phyloP scores from a whole-genome alignment of 805 yeast genomes.

The Suhomyces kilbournensis region DNA sequence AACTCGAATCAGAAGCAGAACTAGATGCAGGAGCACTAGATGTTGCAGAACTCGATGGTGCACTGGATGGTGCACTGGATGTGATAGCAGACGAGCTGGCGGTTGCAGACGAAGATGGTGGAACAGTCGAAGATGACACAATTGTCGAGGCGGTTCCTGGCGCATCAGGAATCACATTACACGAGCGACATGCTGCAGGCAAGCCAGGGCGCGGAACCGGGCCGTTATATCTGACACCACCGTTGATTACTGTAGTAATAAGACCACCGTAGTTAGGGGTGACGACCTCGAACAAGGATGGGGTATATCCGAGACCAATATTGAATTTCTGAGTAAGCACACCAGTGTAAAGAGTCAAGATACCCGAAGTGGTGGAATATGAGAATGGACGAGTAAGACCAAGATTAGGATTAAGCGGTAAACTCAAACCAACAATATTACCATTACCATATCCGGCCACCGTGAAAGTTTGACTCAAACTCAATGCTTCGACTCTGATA shows the following conservation, averaged over 20 bases:
- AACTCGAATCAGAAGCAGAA: background rate
- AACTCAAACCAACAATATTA: conserved; percentile 23
- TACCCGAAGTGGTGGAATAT: conserved; percentile 14
- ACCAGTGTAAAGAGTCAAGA: conserved; percentile 15
- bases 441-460: conserved; percentile 29
- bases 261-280: conserved; percentile 5
- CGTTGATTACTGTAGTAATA: conserved; percentile 2
- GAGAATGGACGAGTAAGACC: background rate
- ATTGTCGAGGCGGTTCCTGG: background rate
- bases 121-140: background rate
- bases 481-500: conserved; percentile 16
- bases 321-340: conserved; percentile 7
- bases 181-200: conserved; percentile 6
- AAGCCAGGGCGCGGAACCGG: conserved; percentile 7
- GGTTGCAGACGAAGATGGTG: background rate
- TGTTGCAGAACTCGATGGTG: background rate
- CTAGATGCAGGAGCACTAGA: background rate
- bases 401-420: conserved; percentile 4
- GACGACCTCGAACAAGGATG: conserved; percentile 2
- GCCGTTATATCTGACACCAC: conserved; percentile 11
- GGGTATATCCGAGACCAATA: conserved; percentile 10
- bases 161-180: background rate
- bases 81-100: background rate
- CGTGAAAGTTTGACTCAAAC: conserved; percentile 16
- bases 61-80: background rate